phyloP scores from a whole-genome alignment of 768 basidiomycete genomes.

The Termitomyces sp. region DNA sequence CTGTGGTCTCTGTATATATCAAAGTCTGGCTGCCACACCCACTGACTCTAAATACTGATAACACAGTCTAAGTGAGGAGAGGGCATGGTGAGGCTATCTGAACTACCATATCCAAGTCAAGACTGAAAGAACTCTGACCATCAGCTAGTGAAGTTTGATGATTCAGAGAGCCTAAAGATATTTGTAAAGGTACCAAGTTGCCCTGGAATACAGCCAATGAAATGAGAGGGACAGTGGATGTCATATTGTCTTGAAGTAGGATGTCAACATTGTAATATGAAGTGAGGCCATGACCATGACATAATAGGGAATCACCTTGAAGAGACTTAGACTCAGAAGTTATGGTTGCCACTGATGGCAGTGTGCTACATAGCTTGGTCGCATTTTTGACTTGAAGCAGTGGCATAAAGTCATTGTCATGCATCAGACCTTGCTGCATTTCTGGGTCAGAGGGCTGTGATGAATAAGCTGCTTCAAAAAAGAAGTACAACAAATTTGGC shows the following conservation, averaged over 20 bases:
- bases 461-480: no score
- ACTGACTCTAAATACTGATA: conserved; percentile 38
- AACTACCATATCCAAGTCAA: no score
- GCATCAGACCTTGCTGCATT: no score
- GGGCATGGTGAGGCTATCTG: conserved; percentile 44
- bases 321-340: no score
- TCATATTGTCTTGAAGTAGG: neutral
- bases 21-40: conserved; percentile 22
- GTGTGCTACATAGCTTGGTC: no score
- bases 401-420: neutral
- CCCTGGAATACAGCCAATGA: neutral
- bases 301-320: neutral
- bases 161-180: neutral
- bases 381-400: no score
- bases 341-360: no score
- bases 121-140: conserved; percentile 23
- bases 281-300: neutral
- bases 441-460: no score
- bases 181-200: neutral
- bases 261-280: neutral
- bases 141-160: neutral
- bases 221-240: neutral
- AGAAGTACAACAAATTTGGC: neutral
- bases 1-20: no score
- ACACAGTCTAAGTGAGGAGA: conserved; percentile 39